Conservation (phyloP, 148 eudicot species). For the Fagopyrum tataricum region DNA sequence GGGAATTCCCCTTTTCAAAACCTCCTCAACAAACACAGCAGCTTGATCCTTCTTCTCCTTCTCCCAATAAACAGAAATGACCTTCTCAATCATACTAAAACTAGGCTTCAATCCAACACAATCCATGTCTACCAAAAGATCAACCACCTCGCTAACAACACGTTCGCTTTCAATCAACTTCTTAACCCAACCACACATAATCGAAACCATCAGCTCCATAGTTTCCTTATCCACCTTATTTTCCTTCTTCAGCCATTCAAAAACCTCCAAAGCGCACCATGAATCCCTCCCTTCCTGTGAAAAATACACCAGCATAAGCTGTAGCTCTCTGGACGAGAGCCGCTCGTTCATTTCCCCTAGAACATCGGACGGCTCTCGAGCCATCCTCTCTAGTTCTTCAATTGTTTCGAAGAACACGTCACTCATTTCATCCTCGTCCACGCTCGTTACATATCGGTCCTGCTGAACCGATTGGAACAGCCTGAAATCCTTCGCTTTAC, state of each 20-base stretch:
- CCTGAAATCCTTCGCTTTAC: conserved; percentile 29
- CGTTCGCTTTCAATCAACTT: conserved; percentile 55
- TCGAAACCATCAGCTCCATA: conserved; percentile 89
- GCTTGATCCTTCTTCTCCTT: conserved; percentile 49
- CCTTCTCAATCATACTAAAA: conserved; percentile 93
- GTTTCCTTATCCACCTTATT: conserved; percentile 89
- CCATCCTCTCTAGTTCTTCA: conserved; percentile 85
- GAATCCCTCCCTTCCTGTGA: conserved; percentile 95
- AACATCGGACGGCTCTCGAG: conserved; percentile 79
- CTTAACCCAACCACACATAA: conserved; percentile 89
- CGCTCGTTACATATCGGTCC: conserved; percentile 56
- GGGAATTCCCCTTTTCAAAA: conserved; percentile 46
- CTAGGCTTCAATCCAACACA: conserved; percentile 82
- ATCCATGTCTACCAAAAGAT: conserved; percentile 86
- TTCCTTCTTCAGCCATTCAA: conserved; percentile 89
- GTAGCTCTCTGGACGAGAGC: conserved; percentile 64
- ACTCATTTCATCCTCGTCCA: conserved; percentile 70
- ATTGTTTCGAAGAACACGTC: conserved; percentile 88
- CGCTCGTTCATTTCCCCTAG: conserved; percentile 81
- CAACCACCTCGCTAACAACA: conserved; percentile 59
- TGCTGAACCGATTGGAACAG: conserved; percentile 57
- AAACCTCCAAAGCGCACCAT: conserved; percentile 95
- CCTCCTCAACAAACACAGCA: conserved; percentile 53
- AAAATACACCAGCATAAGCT: conserved; percentile 77
- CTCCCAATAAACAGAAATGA: conserved; percentile 76